Percentiles rank a stretch among this genome's conserved stretches.
These are phyloP conservation scores for Thalassiosira hispida DNA, from an alignment of 352 stramenopile genomes.

Conservation along the genomic window DNA sequence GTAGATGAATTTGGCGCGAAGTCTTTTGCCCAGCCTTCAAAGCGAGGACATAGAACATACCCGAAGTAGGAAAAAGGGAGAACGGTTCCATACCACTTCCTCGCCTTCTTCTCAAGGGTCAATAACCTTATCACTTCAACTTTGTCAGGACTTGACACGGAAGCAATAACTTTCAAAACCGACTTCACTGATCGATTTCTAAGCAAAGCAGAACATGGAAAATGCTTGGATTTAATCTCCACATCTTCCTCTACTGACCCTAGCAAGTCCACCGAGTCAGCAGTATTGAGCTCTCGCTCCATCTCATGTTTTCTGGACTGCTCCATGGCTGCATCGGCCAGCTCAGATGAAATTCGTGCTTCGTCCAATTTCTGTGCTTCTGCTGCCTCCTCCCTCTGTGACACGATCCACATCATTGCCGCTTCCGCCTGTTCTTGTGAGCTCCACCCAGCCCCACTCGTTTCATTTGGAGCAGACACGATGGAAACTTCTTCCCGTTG, in stretches of 20 bases:
- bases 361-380: conserved; percentile 49
- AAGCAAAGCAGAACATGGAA: conserved; percentile 45
- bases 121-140: conserved; percentile 40
- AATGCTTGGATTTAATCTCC: conserved; percentile 34
- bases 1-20: conserved; percentile 2
- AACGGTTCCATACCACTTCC: conserved; percentile 58
- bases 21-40: conserved; percentile 35
- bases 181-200: conserved; percentile 25
- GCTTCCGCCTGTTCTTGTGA: conserved; percentile 47
- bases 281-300: conserved; percentile 27
- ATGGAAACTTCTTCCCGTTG: conserved; percentile 31
- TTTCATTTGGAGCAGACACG: conserved; percentile 6
- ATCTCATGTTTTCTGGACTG: conserved; percentile 29
- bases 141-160: conserved; percentile 18
- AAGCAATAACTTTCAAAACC: conserved; percentile 26
- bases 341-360: conserved; percentile 49
- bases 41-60: conserved; percentile 32
- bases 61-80: conserved; percentile 56
- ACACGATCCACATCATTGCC: conserved; percentile 62
- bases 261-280: conserved; percentile 34
- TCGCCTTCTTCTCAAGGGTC: conserved; percentile 49
- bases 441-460: conserved; percentile 15
- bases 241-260: conserved; percentile 30
- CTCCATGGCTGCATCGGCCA: conserved; percentile 27
- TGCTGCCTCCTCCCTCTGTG: conserved; percentile 50